Base-by-base conservation (phyloP, 331 rosid genomes). In the Saraca asoca region DNA sequence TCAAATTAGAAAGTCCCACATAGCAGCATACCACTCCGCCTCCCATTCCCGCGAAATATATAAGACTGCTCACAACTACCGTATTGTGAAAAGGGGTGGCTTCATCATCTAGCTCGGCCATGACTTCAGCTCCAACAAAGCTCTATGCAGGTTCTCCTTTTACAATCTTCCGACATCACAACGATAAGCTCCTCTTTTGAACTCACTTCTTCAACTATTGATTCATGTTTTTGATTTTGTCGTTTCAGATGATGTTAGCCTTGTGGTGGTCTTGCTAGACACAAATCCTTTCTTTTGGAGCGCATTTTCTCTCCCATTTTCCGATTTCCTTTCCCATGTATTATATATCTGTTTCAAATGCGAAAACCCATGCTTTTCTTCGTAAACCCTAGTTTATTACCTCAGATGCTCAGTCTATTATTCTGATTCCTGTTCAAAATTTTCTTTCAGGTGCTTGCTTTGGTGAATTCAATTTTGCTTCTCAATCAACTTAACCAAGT, bases 211-310 rank as follows among this genome's bases (percentile, higher is more conserved):
- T 57, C 31, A 5, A 12, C 53, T 18, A 54, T 20, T 64, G 6
- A 60, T 62, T 53, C n/a, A 10, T 16, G 24, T 20, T 8, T 58
- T 55, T 66, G 35, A 16, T 73, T 59, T 38, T 56, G 10, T 24
- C 51, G 5, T 75, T 74, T 78, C 95, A 79, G 98, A 93, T 81
- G 98, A 93, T 55, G 94, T 93, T 29, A 90, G 95, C 78, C 95
- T 93, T 48, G 69, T 90, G 35, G 84, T 90, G 75, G 95, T 93
- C 7, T 72, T 91, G 41, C 67, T 93, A n/a, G 98, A 90, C 85
- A 82, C 95, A 16, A 93, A 90, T 64, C 96, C 95, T 8, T 83
- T 93, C 83, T 89, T 93, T 79, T 93, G 96, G 98, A 53, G 75
- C 82, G 43, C 88, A n/a, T 81, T 83, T 66, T 69, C 95, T 38